Evolutionary conservation across 345 rosid species (phyloP).

Genomic region (Populus ilicifolia): DNA sequence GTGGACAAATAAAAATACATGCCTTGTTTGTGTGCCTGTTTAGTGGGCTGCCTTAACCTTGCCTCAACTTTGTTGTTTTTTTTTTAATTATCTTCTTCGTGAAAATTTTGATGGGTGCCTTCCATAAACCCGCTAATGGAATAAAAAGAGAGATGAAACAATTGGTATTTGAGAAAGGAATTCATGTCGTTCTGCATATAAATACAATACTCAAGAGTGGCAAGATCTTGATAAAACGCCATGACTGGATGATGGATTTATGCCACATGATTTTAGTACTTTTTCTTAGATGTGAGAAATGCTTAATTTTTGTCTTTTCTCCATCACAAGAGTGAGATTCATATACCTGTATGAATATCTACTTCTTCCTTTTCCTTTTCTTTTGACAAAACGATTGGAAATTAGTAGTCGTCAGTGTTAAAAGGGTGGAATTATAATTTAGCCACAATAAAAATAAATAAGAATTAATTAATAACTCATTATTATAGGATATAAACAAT

Average conservation of each 20-base stretch:
- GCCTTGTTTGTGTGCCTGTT: neutral
- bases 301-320: neutral
- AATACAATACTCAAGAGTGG: constrained; percentile 17
- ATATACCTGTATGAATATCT: neutral
- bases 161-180: neutral
- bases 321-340: neutral
- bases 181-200: constrained; percentile 5
- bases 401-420: no score
- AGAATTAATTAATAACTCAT: no score
- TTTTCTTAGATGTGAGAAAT: neutral
- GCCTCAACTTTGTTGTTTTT: neutral
- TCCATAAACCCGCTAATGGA: neutral
- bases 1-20: neutral
- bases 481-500: no score
- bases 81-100: no score
- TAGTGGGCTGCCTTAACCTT: neutral
- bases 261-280: constrained; percentile 16
- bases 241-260: constrained; percentile 21
- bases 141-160: neutral
- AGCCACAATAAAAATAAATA: no score
- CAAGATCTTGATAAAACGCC: constrained; percentile 21
- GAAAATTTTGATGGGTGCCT: neutral
- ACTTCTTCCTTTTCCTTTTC: no score
- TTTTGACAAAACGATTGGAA: no score
- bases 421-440: no score